These are phyloP conservation scores for Rhododendron ovatum DNA, from an alignment of 148 eudicot genomes.

Conservation along the genomic window DNA sequence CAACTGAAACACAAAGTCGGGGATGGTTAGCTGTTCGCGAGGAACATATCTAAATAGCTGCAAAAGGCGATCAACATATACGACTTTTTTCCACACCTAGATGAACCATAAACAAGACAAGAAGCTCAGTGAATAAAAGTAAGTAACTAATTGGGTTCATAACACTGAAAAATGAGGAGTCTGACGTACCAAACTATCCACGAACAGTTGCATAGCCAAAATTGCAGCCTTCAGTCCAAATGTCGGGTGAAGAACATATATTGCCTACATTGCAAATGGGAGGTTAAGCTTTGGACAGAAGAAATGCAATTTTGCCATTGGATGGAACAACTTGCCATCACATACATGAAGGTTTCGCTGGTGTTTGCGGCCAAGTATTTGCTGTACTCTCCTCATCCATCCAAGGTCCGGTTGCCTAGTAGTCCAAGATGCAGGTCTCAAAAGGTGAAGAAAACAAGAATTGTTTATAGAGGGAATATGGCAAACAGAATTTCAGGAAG, in stretches of 20 bases:
- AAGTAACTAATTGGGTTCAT: background rate
- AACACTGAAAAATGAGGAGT: background rate
- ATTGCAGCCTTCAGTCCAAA: slow-evolving; percentile 81
- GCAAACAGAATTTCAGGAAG: background rate
- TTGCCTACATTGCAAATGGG: slow-evolving; percentile 45
- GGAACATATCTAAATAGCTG: slow-evolving; percentile 93
- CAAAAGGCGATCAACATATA: slow-evolving; percentile 75
- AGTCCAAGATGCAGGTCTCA: slow-evolving; percentile 6
- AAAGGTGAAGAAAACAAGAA: background rate
- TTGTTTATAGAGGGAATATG: background rate
- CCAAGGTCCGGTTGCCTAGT: slow-evolving; percentile 94
- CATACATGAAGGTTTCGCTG: slow-evolving; percentile 94
- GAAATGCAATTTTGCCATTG: background rate
- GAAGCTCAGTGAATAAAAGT: background rate
- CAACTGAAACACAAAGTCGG: slow-evolving; percentile 88
- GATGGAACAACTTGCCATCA: background rate
- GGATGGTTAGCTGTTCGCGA: slow-evolving; percentile 90
- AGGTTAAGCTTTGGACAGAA: slow-evolving; percentile 7
- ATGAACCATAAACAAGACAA: slow-evolving; percentile 11
- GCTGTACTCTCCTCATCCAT: slow-evolving; percentile 89
- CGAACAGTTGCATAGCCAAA: slow-evolving; percentile 69
- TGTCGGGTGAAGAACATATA: slow-evolving; percentile 90
- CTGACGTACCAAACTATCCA: slow-evolving; percentile 73
- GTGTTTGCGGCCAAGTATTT: slow-evolving; percentile 94
- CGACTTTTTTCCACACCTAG: slow-evolving; percentile 95